These are phyloP conservation scores for Euphorbia lathyris DNA, from an alignment of 345 rosid species.

Conservation along the genomic window DNA sequence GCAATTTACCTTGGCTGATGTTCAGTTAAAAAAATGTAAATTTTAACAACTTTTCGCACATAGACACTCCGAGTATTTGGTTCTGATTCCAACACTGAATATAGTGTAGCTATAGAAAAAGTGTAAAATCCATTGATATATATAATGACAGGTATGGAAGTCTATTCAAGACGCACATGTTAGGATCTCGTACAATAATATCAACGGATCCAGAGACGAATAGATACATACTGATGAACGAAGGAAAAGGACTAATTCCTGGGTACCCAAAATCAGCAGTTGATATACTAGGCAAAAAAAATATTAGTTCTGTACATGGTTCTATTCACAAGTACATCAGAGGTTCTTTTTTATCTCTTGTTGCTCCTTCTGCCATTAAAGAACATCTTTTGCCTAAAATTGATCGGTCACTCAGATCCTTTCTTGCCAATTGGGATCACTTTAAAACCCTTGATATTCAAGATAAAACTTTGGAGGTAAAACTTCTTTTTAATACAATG, in stretches of 20 bases:
- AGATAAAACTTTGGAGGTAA: conserved; percentile 18
- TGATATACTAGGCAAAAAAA: conserved; percentile 16
- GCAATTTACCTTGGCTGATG: too few species aligned
- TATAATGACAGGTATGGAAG: conserved; percentile 20
- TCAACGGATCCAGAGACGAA: conserved; percentile 23
- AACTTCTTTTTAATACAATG: too few species aligned
- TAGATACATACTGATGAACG: conserved; percentile 17
- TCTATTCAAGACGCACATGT: conserved; percentile 19
- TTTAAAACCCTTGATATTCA: conserved; percentile 21
- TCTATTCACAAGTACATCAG: conserved; percentile 14
- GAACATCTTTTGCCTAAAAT: conserved; percentile 7
- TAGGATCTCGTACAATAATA: conserved; percentile 20
- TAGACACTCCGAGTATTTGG: too few species aligned
- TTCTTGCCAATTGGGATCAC: conserved; percentile 16
- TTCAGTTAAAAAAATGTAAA: too few species aligned
- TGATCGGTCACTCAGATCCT: not conserved
- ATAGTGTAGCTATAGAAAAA: too few species aligned
- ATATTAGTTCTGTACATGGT: conserved; percentile 16
- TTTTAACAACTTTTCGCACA: too few species aligned
- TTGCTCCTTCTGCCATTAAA: conserved; percentile 13
- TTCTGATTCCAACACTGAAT: too few species aligned
- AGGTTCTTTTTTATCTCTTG: conserved; percentile 17
- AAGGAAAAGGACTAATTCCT: conserved; percentile 25
- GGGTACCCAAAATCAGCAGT: conserved; percentile 23
- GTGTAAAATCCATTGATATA: too few species aligned